Base-by-base conservation (phyloP, 179 eudicot species). In the Drosera spatulata region DNA sequence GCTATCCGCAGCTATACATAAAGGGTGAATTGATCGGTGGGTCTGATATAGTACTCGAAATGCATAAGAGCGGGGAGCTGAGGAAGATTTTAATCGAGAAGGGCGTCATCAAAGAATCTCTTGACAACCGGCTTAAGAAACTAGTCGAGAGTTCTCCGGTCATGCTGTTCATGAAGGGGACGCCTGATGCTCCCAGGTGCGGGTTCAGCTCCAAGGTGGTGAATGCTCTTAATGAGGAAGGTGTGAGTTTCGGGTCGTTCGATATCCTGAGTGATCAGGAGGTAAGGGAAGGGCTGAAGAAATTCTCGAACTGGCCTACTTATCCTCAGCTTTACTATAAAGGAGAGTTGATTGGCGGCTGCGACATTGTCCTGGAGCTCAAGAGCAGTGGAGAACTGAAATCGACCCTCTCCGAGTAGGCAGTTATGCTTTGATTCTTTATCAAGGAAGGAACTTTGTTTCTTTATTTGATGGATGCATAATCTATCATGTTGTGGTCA, bases 41-140 rank as follows among this genome's bases (percentile, higher is more conserved):
- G 55, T 93, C 99, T 0, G 96, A 93, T 61, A 84, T 93, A 15
- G 85, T 84, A 47, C 60, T 93, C 61, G 99, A 93, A 82, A 93
- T 93, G 99, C 96, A 93, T 42, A 93, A 93, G 80, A 93, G 96
- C 39, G 99, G 99, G 6, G 95, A 86, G 57, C 80, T 93, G 10
- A 56, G 50, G 61, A 84, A 69, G 73, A 73, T 84, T 55, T 65
- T 89, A 50, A 64, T 71, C 0, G 99, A 86, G 55, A 81, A 75
- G 62, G 95, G 90, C 41, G 59, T 78, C 41, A n/a, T 64, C 46
- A 56, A 69, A 39, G 78, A 72, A 42, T 69, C 80, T 53, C 78
- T 80, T 2, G 82, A 82, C 50, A 91, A 81, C 4, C 82, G 81
- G 15, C 71, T 93, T 60, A 84, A 78, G 55, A 77, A 76, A 68